Conservation (phyloP, 139 green algal genomes). For the Micractinium sp. region DNA sequence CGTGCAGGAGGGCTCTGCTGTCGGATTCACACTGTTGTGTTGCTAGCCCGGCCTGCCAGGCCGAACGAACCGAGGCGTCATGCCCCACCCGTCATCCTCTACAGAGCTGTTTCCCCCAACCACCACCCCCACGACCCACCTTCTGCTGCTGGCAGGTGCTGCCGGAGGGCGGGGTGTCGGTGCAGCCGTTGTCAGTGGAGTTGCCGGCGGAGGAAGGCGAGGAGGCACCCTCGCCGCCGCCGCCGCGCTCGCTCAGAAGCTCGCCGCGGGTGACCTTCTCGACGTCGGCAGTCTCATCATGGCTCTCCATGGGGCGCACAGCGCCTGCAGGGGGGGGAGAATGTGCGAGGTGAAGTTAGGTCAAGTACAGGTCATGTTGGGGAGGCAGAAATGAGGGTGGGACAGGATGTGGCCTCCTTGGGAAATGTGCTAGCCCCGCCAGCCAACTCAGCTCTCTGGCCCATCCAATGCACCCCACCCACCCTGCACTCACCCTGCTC, state of each 20-base stretch:
- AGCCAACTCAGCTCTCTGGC: too few relatives aligned
- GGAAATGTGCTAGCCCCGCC: neutral
- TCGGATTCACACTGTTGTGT: too few relatives aligned
- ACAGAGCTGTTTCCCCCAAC: neutral
- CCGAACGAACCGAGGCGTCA: too few relatives aligned
- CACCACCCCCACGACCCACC: neutral
- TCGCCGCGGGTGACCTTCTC: neutral
- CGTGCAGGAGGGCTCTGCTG: too few relatives aligned
- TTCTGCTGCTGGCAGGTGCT: constrained; percentile 19
- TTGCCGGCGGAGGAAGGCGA: neutral
- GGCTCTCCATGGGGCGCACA: neutral
- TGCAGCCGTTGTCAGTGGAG: constrained; percentile 37
- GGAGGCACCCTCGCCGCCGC: neutral
- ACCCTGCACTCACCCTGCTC: constrained; percentile 26
- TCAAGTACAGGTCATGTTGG: neutral
- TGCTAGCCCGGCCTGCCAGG: too few relatives aligned
- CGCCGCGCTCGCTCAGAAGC: neutral
- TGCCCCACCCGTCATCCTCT: neutral
- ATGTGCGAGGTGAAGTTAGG: too few relatives aligned
- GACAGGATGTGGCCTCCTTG: too few relatives aligned
- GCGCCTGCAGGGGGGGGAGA: constrained; percentile 6
- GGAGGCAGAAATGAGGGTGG: neutral
- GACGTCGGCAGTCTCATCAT: neutral
- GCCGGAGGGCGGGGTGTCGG: constrained; percentile 1
- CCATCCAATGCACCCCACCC: neutral